A percentile compares a stretch with the other conserved stretches of the same genome.
Conservation (phyloP, 257 asterid genomes). For the Osmanthus fragrans region DNA sequence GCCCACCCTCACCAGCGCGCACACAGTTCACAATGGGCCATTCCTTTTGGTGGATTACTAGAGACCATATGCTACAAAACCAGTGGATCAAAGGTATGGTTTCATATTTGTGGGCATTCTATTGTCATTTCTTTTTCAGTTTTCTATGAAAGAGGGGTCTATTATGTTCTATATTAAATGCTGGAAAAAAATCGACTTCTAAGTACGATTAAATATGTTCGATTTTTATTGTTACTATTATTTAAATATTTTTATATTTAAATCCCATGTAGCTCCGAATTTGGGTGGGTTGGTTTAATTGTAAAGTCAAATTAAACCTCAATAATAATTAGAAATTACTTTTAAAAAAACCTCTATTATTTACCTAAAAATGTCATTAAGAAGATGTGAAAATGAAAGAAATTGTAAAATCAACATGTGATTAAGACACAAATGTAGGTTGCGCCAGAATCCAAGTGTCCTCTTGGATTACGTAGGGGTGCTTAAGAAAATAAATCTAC, state of each 20-base stretch:
- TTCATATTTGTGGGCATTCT: background rate
- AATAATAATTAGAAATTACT: background rate
- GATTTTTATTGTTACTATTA: too few relatives aligned
- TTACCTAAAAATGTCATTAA: background rate
- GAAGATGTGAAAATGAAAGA: constrained; percentile 11
- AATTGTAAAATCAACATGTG: constrained; percentile 22
- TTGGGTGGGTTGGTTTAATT: too few relatives aligned
- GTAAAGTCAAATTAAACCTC: background rate
- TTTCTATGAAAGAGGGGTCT: background rate
- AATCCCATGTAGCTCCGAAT: too few relatives aligned
- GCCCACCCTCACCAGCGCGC: background rate
- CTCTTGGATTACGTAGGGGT: background rate
- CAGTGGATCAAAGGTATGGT: constrained; percentile 26
- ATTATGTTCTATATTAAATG: too few relatives aligned
- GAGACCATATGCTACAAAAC: constrained; percentile 38
- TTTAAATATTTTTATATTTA: too few relatives aligned
- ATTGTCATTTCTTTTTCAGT: constrained; percentile 13
- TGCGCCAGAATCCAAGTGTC: constrained; percentile 24
- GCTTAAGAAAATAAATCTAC: background rate
- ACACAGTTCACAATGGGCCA: constrained; percentile 7
- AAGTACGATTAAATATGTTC: background rate
- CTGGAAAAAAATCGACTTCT: too few relatives aligned
- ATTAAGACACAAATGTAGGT: constrained; percentile 20
- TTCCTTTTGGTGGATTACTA: constrained; percentile 18
- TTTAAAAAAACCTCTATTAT: too few relatives aligned